Evolutionary conservation across 306 rosid genomes (phyloP).

Genomic region (Ammopiptanthus mongolicus): DNA sequence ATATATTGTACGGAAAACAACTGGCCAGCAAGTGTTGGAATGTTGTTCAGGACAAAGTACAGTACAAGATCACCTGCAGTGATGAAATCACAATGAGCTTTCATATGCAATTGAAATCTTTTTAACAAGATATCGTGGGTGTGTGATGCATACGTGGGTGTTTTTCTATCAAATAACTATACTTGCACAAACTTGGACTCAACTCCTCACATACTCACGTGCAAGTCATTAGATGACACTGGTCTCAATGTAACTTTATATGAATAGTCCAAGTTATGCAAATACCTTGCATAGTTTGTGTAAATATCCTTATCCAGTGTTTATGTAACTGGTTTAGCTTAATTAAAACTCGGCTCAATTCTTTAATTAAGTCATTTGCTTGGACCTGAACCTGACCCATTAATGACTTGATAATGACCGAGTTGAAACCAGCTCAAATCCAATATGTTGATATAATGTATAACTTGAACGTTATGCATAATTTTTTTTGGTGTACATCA

Average conservation of each 20-base stretch:
- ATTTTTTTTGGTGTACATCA: too few relatives aligned
- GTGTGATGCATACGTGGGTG: constrained; percentile 42
- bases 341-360: background rate
- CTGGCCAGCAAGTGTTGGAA: constrained; percentile 52
- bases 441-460: too few relatives aligned
- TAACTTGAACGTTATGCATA: too few relatives aligned
- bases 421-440: too few relatives aligned
- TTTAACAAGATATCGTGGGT: constrained; percentile 20
- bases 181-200: background rate
- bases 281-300: constrained; percentile 5
- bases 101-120: constrained; percentile 24
- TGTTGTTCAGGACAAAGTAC: constrained; percentile 59
- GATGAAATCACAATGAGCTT: constrained; percentile 25
- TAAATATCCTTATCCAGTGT: background rate
- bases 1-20: constrained; percentile 45
- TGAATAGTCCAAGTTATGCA: background rate
- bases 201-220: background rate
- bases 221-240: background rate
- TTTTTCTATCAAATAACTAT: constrained; percentile 17
- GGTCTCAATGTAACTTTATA: background rate
- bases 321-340: background rate
- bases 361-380: too few relatives aligned
- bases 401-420: too few relatives aligned
- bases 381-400: too few relatives aligned
- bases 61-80: constrained; percentile 31